Base-by-base conservation (phyloP, 192 early-diverging fungal genomes). In the Radiomyces spectabilis region DNA sequence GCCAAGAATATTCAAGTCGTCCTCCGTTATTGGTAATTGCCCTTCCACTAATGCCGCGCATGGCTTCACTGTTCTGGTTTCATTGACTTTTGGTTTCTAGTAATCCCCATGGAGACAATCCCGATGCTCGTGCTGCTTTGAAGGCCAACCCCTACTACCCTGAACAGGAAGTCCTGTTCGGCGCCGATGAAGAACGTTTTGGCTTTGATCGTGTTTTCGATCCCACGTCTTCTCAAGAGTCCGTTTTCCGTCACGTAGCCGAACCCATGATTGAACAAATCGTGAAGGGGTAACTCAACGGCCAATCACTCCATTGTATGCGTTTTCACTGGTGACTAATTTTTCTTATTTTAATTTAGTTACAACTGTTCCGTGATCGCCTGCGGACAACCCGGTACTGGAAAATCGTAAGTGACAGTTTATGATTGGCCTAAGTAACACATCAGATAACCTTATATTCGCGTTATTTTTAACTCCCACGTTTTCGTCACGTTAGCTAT, bases 131-230 rank as follows among this genome's bases (percentile, higher is more conserved):
- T 8, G 61, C 77, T 7, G 65, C 73, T 15, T 71, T 94, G 4
- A 68, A 76, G 3, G 61, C 85, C 6, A 70, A n/a, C n/a, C n/a
- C n/a, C n/a, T n/a, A n/a, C n/a, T n/a, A 68, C 0, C 63, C 69
- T 13, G 72, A 80, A n/a, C 76, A 79, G 18, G 83, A 93, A 51
- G 70, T 93, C 19, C 59, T 73, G 18, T 59, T 92, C 12, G 70
- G 64, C 22, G 57, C 74, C 1, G 77, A 60, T 15, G 48, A 79
- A 21, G 86, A 87, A 40, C 82, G 82, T 12, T 97, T 89, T 61
- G 83, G 71, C 34, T 98, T 93, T 71, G 96, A 98, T 66, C 83
- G 82, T 38, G 93, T 93, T 13, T 99, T 94, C 71, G 87, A 82
- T 24, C 73, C 80, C 8, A 70, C 82, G n/a, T 69, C 85, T 5